Base-by-base conservation (phyloP, 192 early-diverging fungal species). In the Entomortierella parvispora region DNA sequence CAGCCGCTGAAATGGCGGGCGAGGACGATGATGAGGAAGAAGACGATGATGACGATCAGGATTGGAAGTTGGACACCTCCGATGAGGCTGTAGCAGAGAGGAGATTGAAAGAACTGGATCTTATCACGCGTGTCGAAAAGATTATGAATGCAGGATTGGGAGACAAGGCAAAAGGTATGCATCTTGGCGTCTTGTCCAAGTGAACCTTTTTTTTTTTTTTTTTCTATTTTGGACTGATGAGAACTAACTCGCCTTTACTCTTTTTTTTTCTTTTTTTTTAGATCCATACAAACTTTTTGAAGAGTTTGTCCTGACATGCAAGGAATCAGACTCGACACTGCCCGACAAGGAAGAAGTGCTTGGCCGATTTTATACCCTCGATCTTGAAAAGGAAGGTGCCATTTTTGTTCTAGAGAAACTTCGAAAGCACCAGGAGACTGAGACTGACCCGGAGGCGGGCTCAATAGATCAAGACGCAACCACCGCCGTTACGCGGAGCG, bases 31-130 rank as follows among this genome's bases (percentile, higher is more conserved):
- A 75, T 29, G 78, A 81, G 17, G 81, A 81, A 50, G 79, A 85
- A n/a, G 81, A 84, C 23, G 81, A 86, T 25, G 88, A 82, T 23
- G 54, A 50, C 7, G 85, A 90, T 54, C 93, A 90, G 53, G 92
- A 93, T 71, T 94, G 95, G 88, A 92, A 85, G 65, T 80, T 88
- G 15, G 96, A 97, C 72, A 93, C 90, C 29, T 89, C 87, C 7
- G 86, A 77, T 4, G 96, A 88, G 33, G 96, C 96, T 14, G 90
- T 95, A n/a, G 87, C 87, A 20, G 79, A 82, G 32, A 31, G 74
- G 42, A 88, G 95, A 49, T 82, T 92, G 67, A 83, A 87, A 68
- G 90, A 90, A 37, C 82, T 95, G 6, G 80, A 74, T 23, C 28
- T 77, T 4, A 77, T 77, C 14, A 77, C 74, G n/a, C 61, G 74